These are phyloP conservation scores for Diaporthe citrichinensis DNA, from an alignment of 2,329 filamentous ascomycete species.

Conservation along the genomic window DNA sequence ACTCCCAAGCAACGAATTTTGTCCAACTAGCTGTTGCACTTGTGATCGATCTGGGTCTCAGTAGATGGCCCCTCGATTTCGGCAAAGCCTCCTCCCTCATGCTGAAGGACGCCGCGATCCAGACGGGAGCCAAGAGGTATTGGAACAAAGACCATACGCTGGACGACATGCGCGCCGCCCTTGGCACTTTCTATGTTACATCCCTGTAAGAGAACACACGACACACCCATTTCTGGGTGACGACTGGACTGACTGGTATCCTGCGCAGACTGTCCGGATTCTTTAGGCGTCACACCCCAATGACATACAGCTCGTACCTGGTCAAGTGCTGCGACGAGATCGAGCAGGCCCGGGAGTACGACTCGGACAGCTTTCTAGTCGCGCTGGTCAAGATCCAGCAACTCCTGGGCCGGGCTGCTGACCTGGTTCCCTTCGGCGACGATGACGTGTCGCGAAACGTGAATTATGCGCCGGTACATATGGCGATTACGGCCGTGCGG, in stretches of 20 bases:
- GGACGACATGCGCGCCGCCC: conserved; percentile 56
- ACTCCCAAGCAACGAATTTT: conserved; percentile 54
- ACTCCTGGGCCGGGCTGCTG: conserved; percentile 49
- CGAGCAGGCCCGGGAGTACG: conserved; percentile 47
- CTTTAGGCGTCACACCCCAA: conserved; percentile 51
- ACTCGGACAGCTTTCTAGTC: conserved; percentile 52
- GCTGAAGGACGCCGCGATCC: conserved; percentile 51
- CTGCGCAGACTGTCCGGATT: conserved; percentile 46
- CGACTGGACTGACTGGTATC: not conserved
- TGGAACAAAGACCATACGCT: conserved; percentile 47
- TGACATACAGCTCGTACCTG: conserved; percentile 53
- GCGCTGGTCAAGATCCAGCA: conserved; percentile 53
- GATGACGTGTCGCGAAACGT: conserved; percentile 35
- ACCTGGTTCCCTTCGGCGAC: conserved; percentile 46
- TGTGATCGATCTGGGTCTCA: conserved; percentile 55
- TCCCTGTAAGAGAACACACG: conserved; percentile 47
- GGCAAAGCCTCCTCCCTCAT: conserved; percentile 48
- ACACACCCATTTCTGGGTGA: no score
- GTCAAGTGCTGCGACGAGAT: conserved; percentile 53
- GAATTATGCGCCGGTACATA: conserved; percentile 48
- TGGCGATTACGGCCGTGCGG: conserved; percentile 52
- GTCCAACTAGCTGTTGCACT: conserved; percentile 57
- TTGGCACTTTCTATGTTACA: conserved; percentile 57
- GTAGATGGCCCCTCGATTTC: conserved; percentile 47
- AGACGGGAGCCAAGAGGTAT: conserved; percentile 40